Evolutionary conservation across 2,329 filamentous ascomycete species (phyloP).

Genomic region (Gaeumannomyces tritici): DNA sequence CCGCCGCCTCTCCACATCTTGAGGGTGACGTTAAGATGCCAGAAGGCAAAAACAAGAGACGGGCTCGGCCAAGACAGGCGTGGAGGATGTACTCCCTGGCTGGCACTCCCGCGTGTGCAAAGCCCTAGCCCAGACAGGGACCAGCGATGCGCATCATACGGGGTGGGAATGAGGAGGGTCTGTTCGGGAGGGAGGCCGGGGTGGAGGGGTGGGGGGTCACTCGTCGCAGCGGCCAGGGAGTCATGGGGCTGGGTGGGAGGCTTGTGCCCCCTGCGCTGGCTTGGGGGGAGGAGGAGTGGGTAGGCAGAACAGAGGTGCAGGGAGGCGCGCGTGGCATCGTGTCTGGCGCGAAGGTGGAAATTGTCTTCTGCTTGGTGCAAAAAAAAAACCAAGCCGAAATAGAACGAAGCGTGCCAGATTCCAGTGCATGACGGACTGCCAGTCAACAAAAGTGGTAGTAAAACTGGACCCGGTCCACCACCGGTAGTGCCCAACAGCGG

Average conservation of each 20-base stretch:
- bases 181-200: not conserved
- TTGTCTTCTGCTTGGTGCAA: not conserved
- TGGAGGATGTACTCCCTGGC: not conserved
- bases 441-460: not conserved
- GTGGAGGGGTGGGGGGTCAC: not conserved
- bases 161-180: not conserved
- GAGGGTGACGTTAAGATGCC: not conserved
- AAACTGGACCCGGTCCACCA: not conserved
- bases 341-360: not conserved
- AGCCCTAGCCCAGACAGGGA: not conserved
- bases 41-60: not conserved
- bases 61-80: not conserved
- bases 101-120: not conserved
- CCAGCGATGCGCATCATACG: not conserved
- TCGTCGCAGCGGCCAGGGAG: not conserved
- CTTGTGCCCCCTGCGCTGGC: not conserved
- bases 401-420: not conserved
- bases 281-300: too few species aligned
- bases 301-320: not conserved
- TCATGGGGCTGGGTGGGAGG: not conserved
- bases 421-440: not conserved
- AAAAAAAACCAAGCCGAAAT: not conserved
- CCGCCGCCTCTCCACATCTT: not conserved
- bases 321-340: not conserved
- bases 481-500: not conserved